phyloP scores from a whole-genome alignment of 2,329 filamentous ascomycete genomes.

The Ascochyta clinopodiicola region DNA sequence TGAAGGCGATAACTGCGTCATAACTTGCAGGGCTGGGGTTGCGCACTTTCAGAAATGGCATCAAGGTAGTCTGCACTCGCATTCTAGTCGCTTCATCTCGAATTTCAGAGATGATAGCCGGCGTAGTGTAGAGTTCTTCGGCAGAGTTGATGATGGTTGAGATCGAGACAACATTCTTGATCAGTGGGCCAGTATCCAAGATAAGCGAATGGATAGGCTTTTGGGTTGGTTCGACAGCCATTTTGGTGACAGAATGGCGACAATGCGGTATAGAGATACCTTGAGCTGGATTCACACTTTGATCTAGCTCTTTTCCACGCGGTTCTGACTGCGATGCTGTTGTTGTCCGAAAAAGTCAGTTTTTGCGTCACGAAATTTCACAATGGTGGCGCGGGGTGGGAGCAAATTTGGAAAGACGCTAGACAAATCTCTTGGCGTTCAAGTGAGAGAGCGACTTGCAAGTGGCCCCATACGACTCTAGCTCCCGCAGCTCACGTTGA shows the following conservation, averaged over 20 bases:
- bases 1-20: constrained; percentile 81
- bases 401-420: constrained; percentile 5
- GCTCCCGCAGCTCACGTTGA: constrained; percentile 11
- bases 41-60: constrained; percentile 82
- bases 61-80: constrained; percentile 81
- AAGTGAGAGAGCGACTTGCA: neutral
- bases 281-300: constrained; percentile 2
- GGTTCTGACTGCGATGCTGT: neutral
- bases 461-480: constrained; percentile 5
- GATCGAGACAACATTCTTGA: constrained; percentile 88
- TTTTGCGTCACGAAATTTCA: constrained; percentile 22
- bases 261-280: constrained; percentile 6
- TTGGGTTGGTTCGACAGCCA: constrained; percentile 36
- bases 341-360: neutral
- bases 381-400: constrained; percentile 25
- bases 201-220: constrained; percentile 85
- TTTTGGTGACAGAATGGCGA: constrained; percentile 20
- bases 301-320: neutral
- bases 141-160: constrained; percentile 81
- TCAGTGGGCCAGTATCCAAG: constrained; percentile 89
- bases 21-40: constrained; percentile 78
- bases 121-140: constrained; percentile 71
- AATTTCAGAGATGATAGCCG: constrained; percentile 86
- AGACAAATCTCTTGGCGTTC: constrained; percentile 12
- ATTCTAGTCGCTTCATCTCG: constrained; percentile 80